Conservation (phyloP, 306 rosid species). For the Pyrus communis region DNA sequence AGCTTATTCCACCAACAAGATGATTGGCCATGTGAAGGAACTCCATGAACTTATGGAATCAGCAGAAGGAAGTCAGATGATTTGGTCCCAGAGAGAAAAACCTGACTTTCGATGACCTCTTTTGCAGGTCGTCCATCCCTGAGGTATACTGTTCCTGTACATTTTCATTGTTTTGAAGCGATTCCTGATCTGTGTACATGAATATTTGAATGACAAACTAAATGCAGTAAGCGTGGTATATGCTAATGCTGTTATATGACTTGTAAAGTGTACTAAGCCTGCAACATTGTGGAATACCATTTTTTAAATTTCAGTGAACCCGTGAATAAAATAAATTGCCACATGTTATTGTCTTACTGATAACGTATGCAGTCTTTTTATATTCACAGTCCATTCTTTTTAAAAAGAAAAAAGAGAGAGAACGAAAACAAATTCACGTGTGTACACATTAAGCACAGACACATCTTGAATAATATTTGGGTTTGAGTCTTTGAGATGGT, state of each 20-base stretch:
- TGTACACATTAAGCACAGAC: too few relatives aligned
- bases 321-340: neutral
- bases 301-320: neutral
- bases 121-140: neutral
- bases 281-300: neutral
- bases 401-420: too few relatives aligned
- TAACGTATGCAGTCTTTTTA: neutral
- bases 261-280: neutral
- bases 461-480: too few relatives aligned
- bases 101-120: conserved; percentile 55
- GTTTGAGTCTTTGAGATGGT: too few relatives aligned
- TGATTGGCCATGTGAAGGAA: conserved; percentile 62
- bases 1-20: conserved; percentile 67
- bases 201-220: neutral
- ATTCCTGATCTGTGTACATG: neutral
- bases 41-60: conserved; percentile 44
- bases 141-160: neutral
- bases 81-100: conserved; percentile 33
- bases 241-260: neutral
- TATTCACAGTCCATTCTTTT: too few relatives aligned
- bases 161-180: neutral
- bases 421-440: too few relatives aligned
- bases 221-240: neutral
- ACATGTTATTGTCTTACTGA: neutral
- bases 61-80: conserved; percentile 23